A percentile compares a stretch with the other conserved stretches of the same genome.
These are phyloP conservation scores for Rhynchospora tenuis DNA, from an alignment of 176 grass and related monocot species.

Conservation along the genomic window DNA sequence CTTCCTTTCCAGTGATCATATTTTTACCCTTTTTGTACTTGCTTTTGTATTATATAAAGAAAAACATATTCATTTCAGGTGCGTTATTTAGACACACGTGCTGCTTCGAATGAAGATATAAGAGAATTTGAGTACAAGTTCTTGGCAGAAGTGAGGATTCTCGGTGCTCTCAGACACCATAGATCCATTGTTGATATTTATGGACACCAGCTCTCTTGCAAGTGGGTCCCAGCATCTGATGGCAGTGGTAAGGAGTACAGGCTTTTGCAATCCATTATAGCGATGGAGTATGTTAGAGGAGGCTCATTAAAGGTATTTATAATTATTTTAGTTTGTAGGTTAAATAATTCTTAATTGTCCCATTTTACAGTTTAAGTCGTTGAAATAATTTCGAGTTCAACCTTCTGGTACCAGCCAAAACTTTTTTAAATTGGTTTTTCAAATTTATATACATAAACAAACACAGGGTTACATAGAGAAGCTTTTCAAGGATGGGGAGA, in stretches of 20 bases:
- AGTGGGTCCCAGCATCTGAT: conserved; percentile 58
- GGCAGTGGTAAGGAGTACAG: conserved; percentile 61
- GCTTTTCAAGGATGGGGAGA: conserved; percentile 62
- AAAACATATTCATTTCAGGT: conserved; percentile 28
- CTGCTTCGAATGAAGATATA: conserved; percentile 48
- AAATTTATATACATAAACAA: background rate
- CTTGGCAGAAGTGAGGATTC: conserved; percentile 89
- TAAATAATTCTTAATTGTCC: too few species aligned
- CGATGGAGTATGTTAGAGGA: conserved; percentile 94
- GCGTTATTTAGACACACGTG: conserved; percentile 47
- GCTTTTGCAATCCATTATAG: conserved; percentile 79
- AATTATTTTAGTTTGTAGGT: background rate
- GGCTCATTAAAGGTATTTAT: conserved; percentile 74
- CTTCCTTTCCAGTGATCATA: background rate
- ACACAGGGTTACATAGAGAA: conserved; percentile 67
- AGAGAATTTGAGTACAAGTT: conserved; percentile 73
- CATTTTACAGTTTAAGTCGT: too few species aligned
- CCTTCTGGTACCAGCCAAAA: background rate
- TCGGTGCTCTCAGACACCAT: conserved; percentile 75
- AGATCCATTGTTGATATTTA: conserved; percentile 87
- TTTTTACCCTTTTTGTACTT: background rate
- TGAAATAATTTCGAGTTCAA: background rate
- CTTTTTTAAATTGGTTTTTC: background rate
- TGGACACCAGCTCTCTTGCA: conserved; percentile 87
- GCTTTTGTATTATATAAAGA: background rate